These are phyloP conservation scores for Halophytophthora batemanensis DNA, from an alignment of 352 stramenopile genomes.

Conservation along the genomic window DNA sequence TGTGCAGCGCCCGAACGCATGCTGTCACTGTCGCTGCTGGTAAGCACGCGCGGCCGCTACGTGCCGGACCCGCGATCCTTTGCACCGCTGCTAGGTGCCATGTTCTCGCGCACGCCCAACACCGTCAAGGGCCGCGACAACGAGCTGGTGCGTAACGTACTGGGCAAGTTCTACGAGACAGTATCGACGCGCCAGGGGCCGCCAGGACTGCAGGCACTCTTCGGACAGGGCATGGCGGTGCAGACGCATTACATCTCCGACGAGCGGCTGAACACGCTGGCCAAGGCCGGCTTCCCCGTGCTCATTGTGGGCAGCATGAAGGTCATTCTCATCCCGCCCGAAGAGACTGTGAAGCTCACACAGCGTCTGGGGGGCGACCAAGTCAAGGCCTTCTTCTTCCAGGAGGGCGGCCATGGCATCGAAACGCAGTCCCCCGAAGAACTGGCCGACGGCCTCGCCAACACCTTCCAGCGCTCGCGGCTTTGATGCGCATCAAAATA, in stretches of 20 bases:
- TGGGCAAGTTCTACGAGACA: conserved; percentile 15
- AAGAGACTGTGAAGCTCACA: conserved; percentile 28
- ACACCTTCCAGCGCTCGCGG: conserved; percentile 4
- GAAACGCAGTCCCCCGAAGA: conserved; percentile 29
- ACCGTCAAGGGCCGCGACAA: conserved; percentile 3
- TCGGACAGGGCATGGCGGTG: conserved; percentile 34
- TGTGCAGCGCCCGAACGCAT: conserved; percentile 19
- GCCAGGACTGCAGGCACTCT: conserved; percentile 12
- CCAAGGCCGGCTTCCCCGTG: conserved; percentile 24
- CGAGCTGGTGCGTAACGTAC: background rate
- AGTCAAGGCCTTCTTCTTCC: conserved; percentile 25
- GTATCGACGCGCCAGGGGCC: conserved; percentile 1
- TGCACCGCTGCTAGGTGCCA: conserved; percentile 9
- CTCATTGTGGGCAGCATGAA: conserved; percentile 29
- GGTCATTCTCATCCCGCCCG: conserved; percentile 31
- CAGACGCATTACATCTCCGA: conserved; percentile 36
- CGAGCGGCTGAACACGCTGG: conserved; percentile 25
- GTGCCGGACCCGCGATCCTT: conserved; percentile 5
- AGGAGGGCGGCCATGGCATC: conserved; percentile 34
- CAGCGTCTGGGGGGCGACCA: conserved; percentile 11
- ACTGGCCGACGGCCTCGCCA: conserved; percentile 10
- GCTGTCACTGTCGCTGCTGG: conserved; percentile 24
- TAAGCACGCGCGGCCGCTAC: conserved; percentile 21
- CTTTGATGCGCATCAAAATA: background rate
- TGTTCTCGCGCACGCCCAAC: conserved; percentile 14